Evolutionary conservation across 805 yeast species (phyloP), one percentile per base, ranked within the genome.

Genomic region (Cyberlindnera misumaiensis): DNA sequence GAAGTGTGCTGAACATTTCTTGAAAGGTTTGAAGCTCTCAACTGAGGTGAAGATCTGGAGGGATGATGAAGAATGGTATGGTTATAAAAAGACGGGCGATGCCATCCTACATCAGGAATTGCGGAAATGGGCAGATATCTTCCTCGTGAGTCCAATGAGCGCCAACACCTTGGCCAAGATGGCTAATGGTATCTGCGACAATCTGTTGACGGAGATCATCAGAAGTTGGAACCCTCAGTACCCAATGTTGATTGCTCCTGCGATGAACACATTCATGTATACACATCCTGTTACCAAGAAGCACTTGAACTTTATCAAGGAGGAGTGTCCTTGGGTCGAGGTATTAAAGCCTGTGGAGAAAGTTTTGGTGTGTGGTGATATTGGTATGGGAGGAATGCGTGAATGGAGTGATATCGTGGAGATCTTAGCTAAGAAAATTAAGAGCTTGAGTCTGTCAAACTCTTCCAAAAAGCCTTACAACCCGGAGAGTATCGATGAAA

Each of bases 351-450:
- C 94, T 0, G 86, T 83, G 16, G 94, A 84, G 50, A 84, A 84
- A 55, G 88, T 84, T 47, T 70, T 65, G 64, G 83, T 62, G 14
- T 83, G 87, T 64, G 94, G 94, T 51, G 94, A 84, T 55, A 83
- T 84, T 45, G 93, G 93, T 11, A 83, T 84, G 93, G 94, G 94
- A 32, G 94, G 94, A 25, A 84, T 84, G 94, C 73, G 87, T 69
- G 93, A 83, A 53, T 83, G 87, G 83, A 77, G 78, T 53, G 93
- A 83, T 52, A 76, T 84, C 43, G 90, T 82, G 8, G 86, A 81
- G 51, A 72, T 75, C 16, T 41, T 73, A 43, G 60, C 65, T 28
- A 58, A 58, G 44, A 63, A 48, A 40, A 26, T 52, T 27, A 51
- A 46, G 28, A 16, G 14, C 9, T 30, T 47, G 29, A 25, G 30